A percentile compares a stretch with the other conserved stretches of the same genome.
phyloP scores from a whole-genome alignment of 1,284 basidiomycete genomes.

The Naganishia sp. region DNA sequence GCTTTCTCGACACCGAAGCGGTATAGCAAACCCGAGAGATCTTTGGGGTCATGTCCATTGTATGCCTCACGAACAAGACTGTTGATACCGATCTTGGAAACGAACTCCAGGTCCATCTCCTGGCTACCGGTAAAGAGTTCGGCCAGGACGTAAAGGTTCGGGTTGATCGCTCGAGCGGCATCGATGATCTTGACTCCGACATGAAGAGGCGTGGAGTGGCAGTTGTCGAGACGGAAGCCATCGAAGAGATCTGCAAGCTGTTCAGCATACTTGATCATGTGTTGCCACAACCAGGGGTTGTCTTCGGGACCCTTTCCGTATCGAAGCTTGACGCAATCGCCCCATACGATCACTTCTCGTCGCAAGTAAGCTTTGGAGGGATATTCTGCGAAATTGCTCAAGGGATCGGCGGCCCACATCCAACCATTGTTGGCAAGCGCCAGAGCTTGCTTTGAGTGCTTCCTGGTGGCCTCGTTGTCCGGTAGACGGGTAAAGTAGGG shows the following conservation, averaged over 20 bases:
- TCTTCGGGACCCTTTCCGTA: conserved; percentile 76
- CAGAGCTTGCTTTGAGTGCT: conserved; percentile 68
- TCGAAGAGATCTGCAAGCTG: conserved; percentile 80
- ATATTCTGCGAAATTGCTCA: conserved; percentile 90
- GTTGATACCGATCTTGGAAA: conserved; percentile 86
- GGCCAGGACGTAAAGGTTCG: conserved; percentile 91
- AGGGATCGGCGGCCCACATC: conserved; percentile 96
- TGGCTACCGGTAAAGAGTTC: conserved; percentile 96
- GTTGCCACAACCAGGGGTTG: conserved; percentile 92
- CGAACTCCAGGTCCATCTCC: conserved; percentile 88
- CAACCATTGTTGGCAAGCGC: conserved; percentile 96
- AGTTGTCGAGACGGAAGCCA: conserved; percentile 97
- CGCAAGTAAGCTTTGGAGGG: conserved; percentile 95
- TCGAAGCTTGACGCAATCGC: conserved; percentile 95
- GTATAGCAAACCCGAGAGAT: conserved; percentile 80
- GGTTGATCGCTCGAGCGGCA: conserved; percentile 81
- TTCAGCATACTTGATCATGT: conserved; percentile 85
- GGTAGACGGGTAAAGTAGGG: conserved; percentile 83
- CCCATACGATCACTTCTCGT: conserved; percentile 95
- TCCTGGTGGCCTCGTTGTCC: conserved; percentile 58
- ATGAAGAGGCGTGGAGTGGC: conserved; percentile 92
- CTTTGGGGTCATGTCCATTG: conserved; percentile 83
- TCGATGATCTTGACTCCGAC: conserved; percentile 92
- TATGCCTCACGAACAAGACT: conserved; percentile 87
- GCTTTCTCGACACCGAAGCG: conserved; percentile 86